Evolutionary conservation across 352 stramenopile genomes (phyloP).

Genomic region (Plasmopara muralis): DNA sequence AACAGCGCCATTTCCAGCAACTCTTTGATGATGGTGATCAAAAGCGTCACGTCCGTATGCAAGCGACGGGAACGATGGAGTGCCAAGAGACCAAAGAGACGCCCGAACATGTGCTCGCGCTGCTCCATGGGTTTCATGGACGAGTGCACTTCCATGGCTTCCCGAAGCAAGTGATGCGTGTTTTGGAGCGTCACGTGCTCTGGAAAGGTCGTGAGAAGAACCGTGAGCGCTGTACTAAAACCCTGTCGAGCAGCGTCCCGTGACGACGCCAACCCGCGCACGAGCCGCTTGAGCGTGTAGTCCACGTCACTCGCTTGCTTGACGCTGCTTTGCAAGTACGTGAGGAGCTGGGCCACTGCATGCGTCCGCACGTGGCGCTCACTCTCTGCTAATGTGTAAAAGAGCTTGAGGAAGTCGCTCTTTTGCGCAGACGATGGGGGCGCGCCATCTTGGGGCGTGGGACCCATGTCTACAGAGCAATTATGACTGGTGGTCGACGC

Average conservation of each 20-base stretch:
- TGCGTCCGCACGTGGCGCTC: conserved; percentile 48
- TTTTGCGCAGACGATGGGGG: conserved; percentile 23
- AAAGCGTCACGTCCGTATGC: conserved; percentile 27
- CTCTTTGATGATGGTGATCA: conserved; percentile 57
- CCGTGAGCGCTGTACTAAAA: conserved; percentile 79
- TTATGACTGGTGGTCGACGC: conserved; percentile 30
- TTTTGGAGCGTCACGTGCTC: conserved; percentile 33
- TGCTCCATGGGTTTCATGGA: conserved; percentile 90
- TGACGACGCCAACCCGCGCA: conserved; percentile 85
- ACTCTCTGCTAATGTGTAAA: conserved; percentile 80
- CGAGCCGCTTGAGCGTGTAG: conserved; percentile 89
- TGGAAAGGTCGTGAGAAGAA: conserved; percentile 53
- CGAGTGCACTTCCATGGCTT: conserved; percentile 72
- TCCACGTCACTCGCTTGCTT: conserved; percentile 50
- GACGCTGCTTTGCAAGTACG: conserved; percentile 30
- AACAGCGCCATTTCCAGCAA: conserved; percentile 76
- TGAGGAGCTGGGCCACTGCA: conserved; percentile 54
- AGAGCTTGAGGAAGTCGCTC: conserved; percentile 83
- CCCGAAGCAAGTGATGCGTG: conserved; percentile 51
- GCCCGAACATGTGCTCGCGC: conserved; percentile 88
- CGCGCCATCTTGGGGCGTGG: conserved; percentile 22
- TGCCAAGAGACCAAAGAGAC: conserved; percentile 82
- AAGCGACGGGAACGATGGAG: conserved; percentile 73
- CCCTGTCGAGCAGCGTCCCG: conserved; percentile 85
- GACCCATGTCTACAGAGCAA: conserved; percentile 29